Evolutionary conservation across 1,284 basidiomycete genomes (phyloP), one percentile per base, ranked within the genome.

Genomic region (Singerocomus rubriflavus): DNA sequence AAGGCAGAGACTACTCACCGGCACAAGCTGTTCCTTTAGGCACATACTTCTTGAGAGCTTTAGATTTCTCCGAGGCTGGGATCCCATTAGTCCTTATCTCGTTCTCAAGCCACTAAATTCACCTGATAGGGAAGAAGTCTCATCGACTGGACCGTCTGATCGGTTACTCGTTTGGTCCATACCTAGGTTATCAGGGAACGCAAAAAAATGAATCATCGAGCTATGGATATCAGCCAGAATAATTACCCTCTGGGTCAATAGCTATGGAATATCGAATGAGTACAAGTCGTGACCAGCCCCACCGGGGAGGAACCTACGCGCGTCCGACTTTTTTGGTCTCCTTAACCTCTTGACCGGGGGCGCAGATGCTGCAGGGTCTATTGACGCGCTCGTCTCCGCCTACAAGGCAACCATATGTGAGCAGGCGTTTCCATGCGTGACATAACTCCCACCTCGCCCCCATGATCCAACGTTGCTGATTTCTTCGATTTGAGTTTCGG

Each of bases 1-100:
- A 46, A 54, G 16, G 29, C n/a, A n/a, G 43, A 44, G n/a, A 44
- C 17, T 35, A 33, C 65, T 67, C 34, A 63, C 62, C 1, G 10
- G 52, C 61, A 64, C 63, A 64, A 27, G 8, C 49, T 32, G 25
- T 31, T 32, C 35, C 48, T 21, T 25, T 36, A 0, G 50, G 16
- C 17, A 27, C 5, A 26, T 33, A 44, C 41, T 10, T 31, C 46
- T 47, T 38, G 1, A 6, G 35, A 32, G 13, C 53, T 65, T 50
- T n/a, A 10, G 34, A 5, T 35, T 34, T 43, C 42, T 46, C 46
- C 32, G 37, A 33, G 5, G n/a, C 49, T 50, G 10, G 12, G 25
- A 38, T 43, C 3, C 10, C 6, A 14, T 62, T 17, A 62, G 40
- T 21, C 47, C 7, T 25, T 1, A 16, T 30, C 12, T 16, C 2